phyloP scores from a whole-genome alignment of 148 eudicot genomes.

The Hydrangea macrophylla region DNA sequence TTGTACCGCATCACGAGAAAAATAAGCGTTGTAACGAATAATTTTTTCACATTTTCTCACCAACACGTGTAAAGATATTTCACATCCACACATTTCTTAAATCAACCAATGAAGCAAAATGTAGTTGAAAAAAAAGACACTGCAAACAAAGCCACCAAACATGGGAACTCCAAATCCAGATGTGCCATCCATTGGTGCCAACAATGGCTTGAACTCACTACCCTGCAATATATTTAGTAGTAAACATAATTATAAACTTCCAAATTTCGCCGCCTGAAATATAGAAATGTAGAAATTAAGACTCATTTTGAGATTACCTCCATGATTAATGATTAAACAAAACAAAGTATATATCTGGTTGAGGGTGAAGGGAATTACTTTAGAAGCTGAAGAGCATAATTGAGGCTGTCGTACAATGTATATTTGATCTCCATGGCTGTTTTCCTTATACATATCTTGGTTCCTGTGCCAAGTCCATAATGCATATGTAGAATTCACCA shows the following conservation, averaged over 20 bases:
- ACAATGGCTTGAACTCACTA: not conserved
- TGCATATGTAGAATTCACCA: conserved; percentile 79
- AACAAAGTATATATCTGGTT: conserved; percentile 1
- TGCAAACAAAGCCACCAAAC: conserved; percentile 9
- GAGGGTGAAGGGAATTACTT: conserved; percentile 22
- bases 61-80: too few species aligned
- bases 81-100: not conserved
- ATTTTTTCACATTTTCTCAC: too few species aligned
- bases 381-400: conserved; percentile 38
- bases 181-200: not conserved
- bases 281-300: not conserved
- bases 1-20: too few species aligned
- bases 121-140: not conserved
- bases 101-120: not conserved
- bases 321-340: not conserved
- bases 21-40: too few species aligned
- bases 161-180: not conserved
- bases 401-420: conserved; percentile 81
- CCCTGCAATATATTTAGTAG: conserved; percentile 2
- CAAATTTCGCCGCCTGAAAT: not conserved
- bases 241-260: not conserved
- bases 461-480: conserved; percentile 98
- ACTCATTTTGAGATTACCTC: too few species aligned
- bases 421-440: conserved; percentile 73
- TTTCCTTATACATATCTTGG: conserved; percentile 60